Evolutionary conservation across 2,329 filamentous ascomycete species (phyloP), one percentile per base, ranked within the genome.

Genomic region (Fonsecaea pedrosoi): DNA sequence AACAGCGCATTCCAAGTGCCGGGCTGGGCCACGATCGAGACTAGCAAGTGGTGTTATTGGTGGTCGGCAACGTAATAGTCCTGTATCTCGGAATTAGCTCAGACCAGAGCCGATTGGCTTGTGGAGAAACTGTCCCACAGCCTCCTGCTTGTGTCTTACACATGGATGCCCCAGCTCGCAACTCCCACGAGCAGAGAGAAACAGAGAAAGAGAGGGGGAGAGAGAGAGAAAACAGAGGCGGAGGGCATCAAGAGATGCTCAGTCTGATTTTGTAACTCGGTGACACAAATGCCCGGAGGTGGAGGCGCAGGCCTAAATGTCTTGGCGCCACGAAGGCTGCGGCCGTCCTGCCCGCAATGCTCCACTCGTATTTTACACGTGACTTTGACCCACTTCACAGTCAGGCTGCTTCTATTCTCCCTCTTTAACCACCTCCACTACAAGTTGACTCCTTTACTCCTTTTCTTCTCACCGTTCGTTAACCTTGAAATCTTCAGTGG

Each of bases 281-380:
- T 4, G 53, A 55, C 45, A 50, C 18, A 50, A 50, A 50, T 50
- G 45, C 45, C 45, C 45, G 45, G 21, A 18, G 18, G 45, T 25
- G 45, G 45, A 50, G 45, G 18, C 45, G 6, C 21, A 21, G 9
- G 45, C 12, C 45, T 25, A 10, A 3, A 3, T 4, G 2, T 7
- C 45, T 50, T 50, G 45, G 45, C 45, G 45, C 45, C 45, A 50
- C 25, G 45, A 3, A 12, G 25, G 25, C 9, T 25, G 9, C 10
- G 38, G 45, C 25, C 25, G 45, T 25, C n/a, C 45, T 50, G 18
- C 5, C 18, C 45, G 25, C 25, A 25, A 25, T 2, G 25, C 25
- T 25, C 25, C 25, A 25, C 25, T 25, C 25, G 25, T 25, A 25
- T 25, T 25, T 25, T 25, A 25, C 25, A 42, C 40, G 40, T 42